Percentiles rank a stretch among this genome's conserved stretches.
These are phyloP conservation scores for Panus rudis DNA, from an alignment of 768 basidiomycete species.

Conservation along the genomic window DNA sequence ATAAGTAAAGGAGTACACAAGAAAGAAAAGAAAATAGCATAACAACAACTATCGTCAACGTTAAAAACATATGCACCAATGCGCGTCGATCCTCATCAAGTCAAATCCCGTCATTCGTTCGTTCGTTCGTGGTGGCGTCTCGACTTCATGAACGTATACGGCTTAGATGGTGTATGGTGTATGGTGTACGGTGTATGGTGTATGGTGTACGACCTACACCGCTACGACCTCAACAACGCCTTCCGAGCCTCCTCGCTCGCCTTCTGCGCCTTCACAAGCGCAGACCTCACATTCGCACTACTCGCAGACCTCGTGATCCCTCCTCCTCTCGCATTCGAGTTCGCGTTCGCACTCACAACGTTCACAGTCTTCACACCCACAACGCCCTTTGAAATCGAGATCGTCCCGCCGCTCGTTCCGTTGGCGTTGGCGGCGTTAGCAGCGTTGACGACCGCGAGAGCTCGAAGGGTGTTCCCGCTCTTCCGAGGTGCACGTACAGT, in stretches of 20 bases:
- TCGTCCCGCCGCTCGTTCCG: too few species aligned
- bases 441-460: constrained; percentile 42
- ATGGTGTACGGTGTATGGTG: too few species aligned
- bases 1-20: too few species aligned
- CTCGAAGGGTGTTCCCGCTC: constrained; percentile 46
- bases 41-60: too few species aligned
- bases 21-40: neutral
- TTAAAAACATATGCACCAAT: too few species aligned
- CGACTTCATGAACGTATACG: too few species aligned
- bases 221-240: constrained; percentile 30
- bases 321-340: constrained; percentile 1
- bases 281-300: constrained; percentile 27
- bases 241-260: constrained; percentile 48
- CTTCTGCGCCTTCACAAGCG: constrained; percentile 39
- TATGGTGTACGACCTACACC: neutral
- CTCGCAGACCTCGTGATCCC: constrained; percentile 1
- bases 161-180: too few species aligned
- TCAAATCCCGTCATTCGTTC: too few species aligned
- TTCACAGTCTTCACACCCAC: too few species aligned
- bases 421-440: constrained; percentile 41
- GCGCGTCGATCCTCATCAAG: too few species aligned
- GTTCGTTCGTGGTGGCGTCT: too few species aligned
- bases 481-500: constrained; percentile 17
- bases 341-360: constrained; percentile 40
- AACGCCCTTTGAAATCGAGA: too few species aligned